Base-by-base conservation (phyloP, 2,329 filamentous ascomycete genomes). In the Sclerotinia subarctica region DNA sequence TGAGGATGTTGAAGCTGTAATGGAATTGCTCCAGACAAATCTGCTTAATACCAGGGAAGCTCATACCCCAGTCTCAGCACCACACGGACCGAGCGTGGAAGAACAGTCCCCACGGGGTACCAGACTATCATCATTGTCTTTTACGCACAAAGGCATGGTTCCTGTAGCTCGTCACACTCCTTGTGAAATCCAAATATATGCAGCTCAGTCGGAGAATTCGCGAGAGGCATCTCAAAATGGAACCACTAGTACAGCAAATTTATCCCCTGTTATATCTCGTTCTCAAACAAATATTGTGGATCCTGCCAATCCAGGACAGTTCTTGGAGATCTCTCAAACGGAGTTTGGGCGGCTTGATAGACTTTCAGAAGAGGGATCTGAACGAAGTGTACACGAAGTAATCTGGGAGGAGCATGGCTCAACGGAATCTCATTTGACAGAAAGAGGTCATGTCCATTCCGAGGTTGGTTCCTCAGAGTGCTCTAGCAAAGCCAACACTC, bases 1-100 rank as follows among this genome's bases (percentile, higher is more conserved):
- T 21, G 59, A 71, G 67, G 73, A 75, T 58, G 70, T 75, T 49
- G 72, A 75, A 42, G 67, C 67, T 8, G 70, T 75, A 26, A 70
- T 72, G 6, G 68, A 73, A 49, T 58, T 74, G 47, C 65, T 67
- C 21, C 32, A 51, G 26, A 35, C 19, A 44, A 62, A 38, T 52
- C 7, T 67, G 4, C 56, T 46, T 11, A 10, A 24, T 3, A 54
- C 32, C 8, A 38, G 11, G 21, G 64, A 44, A 47, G 11, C 2
- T 60, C 17, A 44, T 19, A 24, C 24, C 3, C n/a, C 47, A 3
- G 19, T 32, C 4, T 26, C 19, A n/a, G 44, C 46, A 2, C 19
- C 26, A 3, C 26, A 26, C 13, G 17, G 38, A 32, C 54, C 57
- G 15, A 63, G 65, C 17, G 56, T 26, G 5, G 42, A 24, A 21